phyloP scores from a whole-genome alignment of 2,329 filamentous ascomycete species.

The Bipolaris zeicola region DNA sequence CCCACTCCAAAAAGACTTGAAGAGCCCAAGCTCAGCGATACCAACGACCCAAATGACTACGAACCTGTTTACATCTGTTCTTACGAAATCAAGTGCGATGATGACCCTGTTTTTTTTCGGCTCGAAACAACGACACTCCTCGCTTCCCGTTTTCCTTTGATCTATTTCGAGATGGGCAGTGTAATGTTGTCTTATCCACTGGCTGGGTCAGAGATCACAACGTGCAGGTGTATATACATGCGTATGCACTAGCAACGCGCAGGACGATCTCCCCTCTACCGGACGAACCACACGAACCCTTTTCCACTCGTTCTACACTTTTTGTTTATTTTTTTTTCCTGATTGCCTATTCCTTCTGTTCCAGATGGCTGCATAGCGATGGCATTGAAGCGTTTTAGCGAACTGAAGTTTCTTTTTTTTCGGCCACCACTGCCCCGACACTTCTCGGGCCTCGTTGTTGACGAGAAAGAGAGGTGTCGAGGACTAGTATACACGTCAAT shows the following conservation, averaged over 20 bases:
- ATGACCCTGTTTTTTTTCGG: not conserved
- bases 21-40: conserved; percentile 47
- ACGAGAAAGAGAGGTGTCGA: conserved; percentile 1
- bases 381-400: conserved; percentile 45
- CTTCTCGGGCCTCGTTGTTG: not conserved
- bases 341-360: conserved; percentile 5
- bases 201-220: not conserved
- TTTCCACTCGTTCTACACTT: not conserved
- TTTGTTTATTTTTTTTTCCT: not conserved
- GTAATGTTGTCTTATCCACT: not conserved
- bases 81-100: not conserved
- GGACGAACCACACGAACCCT: not conserved
- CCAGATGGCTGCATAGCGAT: conserved; percentile 43
- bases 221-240: not conserved
- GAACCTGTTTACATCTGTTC: not conserved
- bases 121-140: not conserved
- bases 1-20: conserved; percentile 34
- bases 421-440: not conserved
- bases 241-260: not conserved
- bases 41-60: conserved; percentile 17
- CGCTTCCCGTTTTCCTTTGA: not conserved
- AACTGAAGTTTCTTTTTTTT: conserved; percentile 15
- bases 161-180: not conserved
- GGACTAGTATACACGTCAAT: not conserved
- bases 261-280: not conserved